Evolutionary conservation across 2,329 filamentous ascomycete species (phyloP).

Genomic region (Cercospora canescens): DNA sequence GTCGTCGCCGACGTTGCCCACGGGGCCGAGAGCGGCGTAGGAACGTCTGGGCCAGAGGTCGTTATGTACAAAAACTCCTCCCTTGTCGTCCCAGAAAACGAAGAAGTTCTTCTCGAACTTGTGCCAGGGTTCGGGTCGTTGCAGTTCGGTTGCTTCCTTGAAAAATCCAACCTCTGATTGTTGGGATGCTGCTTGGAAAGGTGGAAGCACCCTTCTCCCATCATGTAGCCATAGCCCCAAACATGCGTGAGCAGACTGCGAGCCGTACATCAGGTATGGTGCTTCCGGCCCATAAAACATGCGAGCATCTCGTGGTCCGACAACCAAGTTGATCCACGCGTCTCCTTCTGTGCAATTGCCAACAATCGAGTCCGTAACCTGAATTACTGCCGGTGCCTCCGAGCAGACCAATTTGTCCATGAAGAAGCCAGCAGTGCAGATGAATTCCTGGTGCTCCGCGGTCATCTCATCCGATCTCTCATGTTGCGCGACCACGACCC

Average conservation of each 20-base stretch:
- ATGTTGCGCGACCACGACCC: slow-evolving; percentile 46
- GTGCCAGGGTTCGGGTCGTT: slow-evolving; percentile 48
- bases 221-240: slow-evolving; percentile 60
- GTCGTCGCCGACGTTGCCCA: slow-evolving; percentile 52
- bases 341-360: slow-evolving; percentile 50
- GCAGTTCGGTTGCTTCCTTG: slow-evolving; percentile 50
- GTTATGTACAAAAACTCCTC: slow-evolving; percentile 54
- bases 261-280: slow-evolving; percentile 57
- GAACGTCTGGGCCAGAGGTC: slow-evolving; percentile 52
- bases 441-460: slow-evolving; percentile 42
- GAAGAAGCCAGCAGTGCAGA: slow-evolving; percentile 54
- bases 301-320: slow-evolving; percentile 60
- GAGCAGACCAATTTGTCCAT: slow-evolving; percentile 45
- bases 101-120: slow-evolving; percentile 64
- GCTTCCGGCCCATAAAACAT: slow-evolving; percentile 56
- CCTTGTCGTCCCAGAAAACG: slow-evolving; percentile 57
- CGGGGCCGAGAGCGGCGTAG: slow-evolving; percentile 49
- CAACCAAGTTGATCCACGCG: slow-evolving; percentile 45
- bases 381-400: slow-evolving; percentile 43
- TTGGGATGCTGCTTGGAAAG: slow-evolving; percentile 23
- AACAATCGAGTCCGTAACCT: slow-evolving; percentile 49
- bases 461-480: slow-evolving; percentile 25
- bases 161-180: slow-evolving; percentile 38
- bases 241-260: slow-evolving; percentile 56
- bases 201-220: slow-evolving; percentile 51